Conservation (phyloP, 2,329 filamentous ascomycete genomes). For the Fusarium nygamai region DNA sequence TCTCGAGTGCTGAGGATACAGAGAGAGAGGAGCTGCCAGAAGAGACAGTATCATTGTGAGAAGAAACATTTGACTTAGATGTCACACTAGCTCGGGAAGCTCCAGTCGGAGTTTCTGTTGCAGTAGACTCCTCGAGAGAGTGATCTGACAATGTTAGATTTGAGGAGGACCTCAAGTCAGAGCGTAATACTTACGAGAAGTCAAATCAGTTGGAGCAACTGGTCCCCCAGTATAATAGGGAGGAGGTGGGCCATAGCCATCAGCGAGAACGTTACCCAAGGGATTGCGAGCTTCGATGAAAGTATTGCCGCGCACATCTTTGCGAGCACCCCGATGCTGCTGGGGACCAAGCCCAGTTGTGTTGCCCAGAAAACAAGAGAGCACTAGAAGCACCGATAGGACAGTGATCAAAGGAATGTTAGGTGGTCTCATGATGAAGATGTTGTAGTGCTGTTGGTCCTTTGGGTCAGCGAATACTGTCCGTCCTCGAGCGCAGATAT, state of each 20-base stretch:
- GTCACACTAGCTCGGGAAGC: not conserved
- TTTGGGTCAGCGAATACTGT: conserved; percentile 1
- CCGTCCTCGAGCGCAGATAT: not conserved
- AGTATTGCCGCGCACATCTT: conserved; percentile 9
- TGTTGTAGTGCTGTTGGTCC: not conserved
- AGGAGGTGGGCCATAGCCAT: conserved; percentile 36
- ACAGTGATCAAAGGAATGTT: conserved; percentile 45
- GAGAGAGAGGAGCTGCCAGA: not conserved
- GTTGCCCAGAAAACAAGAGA: conserved; percentile 29
- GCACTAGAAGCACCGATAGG: conserved; percentile 44
- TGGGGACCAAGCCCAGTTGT: conserved; percentile 6
- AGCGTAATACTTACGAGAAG: conserved; percentile 21
- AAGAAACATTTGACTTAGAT: not conserved
- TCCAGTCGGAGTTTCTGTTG: not conserved
- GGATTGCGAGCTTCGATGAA: conserved; percentile 16
- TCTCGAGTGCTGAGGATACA: conserved; percentile 1
- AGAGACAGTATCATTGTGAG: not conserved
- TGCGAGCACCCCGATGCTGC: not conserved
- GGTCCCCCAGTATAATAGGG: conserved; percentile 35
- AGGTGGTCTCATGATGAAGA: conserved; percentile 51
- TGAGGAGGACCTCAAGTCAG: too few species aligned
- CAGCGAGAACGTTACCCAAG: conserved; percentile 11
- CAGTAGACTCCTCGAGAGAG: not conserved
- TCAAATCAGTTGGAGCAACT: not conserved
- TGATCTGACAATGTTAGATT: conserved; percentile 27